Conservation (phyloP, 495 filamentous ascomycete genomes). For the Pyrenula aspistea region DNA sequence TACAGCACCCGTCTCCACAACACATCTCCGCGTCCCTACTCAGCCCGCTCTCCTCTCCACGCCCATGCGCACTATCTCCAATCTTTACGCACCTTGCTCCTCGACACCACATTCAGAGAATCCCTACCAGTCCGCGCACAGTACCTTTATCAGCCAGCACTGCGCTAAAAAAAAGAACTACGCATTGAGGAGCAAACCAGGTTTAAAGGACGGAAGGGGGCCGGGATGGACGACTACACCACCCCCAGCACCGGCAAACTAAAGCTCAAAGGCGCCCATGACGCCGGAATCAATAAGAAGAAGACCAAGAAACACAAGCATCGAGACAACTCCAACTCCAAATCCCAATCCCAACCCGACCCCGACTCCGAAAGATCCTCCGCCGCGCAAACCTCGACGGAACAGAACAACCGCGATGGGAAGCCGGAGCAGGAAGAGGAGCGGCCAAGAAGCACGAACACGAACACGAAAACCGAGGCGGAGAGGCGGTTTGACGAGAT, state of each 20-base stretch:
- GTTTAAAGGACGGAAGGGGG: too few relatives aligned
- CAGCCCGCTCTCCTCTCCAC: too few relatives aligned
- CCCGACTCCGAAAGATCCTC: background rate
- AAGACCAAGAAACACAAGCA: constrained; percentile 42
- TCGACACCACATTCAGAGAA: too few relatives aligned
- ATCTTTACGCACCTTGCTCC: too few relatives aligned
- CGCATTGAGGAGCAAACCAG: too few relatives aligned
- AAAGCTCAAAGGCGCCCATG: constrained; percentile 65
- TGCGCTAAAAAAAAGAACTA: too few relatives aligned
- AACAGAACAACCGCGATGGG: background rate
- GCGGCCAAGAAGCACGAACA: background rate
- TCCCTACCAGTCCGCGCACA: too few relatives aligned
- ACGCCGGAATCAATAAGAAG: constrained; percentile 38
- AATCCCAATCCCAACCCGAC: too few relatives aligned
- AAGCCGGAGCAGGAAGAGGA: background rate
- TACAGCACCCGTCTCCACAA: too few relatives aligned
- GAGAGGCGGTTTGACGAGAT: constrained; percentile 72
- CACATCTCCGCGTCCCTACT: too few relatives aligned
- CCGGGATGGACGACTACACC: constrained; percentile 66
- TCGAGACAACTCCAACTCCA: background rate
- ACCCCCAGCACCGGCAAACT: constrained; percentile 53
- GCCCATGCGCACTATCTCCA: too few relatives aligned
- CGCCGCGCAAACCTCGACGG: background rate
- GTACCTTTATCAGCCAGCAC: too few relatives aligned
- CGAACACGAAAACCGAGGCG: constrained; percentile 64